Conservation (phyloP, 805 yeast species). For the Monosporozyma yasuniensis region DNA sequence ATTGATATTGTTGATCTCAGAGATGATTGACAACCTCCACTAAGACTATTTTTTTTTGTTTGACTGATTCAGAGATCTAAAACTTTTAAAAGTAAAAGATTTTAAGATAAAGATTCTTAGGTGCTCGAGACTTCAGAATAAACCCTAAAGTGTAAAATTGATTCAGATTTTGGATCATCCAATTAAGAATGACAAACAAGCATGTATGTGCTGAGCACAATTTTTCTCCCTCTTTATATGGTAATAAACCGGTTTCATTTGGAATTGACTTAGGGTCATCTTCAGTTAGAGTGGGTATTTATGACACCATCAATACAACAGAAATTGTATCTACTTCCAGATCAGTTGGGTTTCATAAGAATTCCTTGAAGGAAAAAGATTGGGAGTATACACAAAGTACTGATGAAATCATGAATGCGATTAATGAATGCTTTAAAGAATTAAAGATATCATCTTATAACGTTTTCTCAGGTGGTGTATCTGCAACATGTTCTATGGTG, state of each 20-base stretch:
- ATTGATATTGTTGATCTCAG: too few relatives aligned
- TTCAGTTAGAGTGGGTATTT: constrained; percentile 36
- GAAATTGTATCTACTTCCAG: constrained; percentile 8
- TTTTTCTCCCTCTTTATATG: too few relatives aligned
- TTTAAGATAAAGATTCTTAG: too few relatives aligned
- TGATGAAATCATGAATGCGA: constrained; percentile 30
- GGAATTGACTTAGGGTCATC: constrained; percentile 49
- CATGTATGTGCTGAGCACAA: too few relatives aligned
- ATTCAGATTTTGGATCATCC: too few relatives aligned
- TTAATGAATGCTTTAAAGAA: constrained; percentile 20
- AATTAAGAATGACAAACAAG: too few relatives aligned
- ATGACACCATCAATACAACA: constrained; percentile 12
- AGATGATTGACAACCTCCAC: too few relatives aligned
- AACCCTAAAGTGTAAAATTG: too few relatives aligned
- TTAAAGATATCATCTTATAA: constrained; percentile 2
- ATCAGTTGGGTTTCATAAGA: constrained; percentile 20
- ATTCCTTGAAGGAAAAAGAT: constrained; percentile 10
- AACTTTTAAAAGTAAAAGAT: too few relatives aligned
- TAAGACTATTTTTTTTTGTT: too few relatives aligned
- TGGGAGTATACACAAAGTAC: constrained; percentile 36
- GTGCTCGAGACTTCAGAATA: too few relatives aligned
- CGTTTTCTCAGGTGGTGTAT: constrained; percentile 31
- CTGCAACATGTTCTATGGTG: constrained; percentile 58
- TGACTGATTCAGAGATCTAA: too few relatives aligned
- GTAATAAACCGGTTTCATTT: constrained; percentile 13